A percentile compares a stretch with the other conserved stretches of the same genome.
phyloP scores from a whole-genome alignment of 352 stramenopile species.

The Globisporangium viniferum region DNA sequence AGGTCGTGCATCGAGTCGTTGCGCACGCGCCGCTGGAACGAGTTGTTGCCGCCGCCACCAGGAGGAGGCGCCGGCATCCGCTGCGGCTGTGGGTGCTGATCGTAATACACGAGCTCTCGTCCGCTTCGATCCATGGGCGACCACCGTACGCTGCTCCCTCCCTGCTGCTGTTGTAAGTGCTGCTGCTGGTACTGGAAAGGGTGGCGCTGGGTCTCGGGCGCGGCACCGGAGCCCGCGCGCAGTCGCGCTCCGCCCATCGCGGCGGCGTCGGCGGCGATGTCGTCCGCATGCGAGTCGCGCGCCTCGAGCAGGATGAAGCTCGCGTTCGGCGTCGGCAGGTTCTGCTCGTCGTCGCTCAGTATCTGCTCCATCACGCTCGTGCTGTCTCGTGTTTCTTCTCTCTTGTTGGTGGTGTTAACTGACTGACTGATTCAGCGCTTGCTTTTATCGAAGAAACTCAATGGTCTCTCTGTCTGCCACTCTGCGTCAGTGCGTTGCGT shows the following conservation, averaged over 20 bases:
- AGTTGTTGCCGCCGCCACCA: background rate
- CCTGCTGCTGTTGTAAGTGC: background rate
- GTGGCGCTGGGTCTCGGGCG: slow-evolving; percentile 3
- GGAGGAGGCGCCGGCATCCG: slow-evolving; percentile 22
- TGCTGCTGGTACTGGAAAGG: slow-evolving; percentile 14
- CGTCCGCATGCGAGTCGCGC: slow-evolving; percentile 23
- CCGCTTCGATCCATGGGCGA: background rate
- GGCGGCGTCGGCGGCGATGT: background rate
- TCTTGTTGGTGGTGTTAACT: background rate
- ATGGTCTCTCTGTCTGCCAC: background rate
- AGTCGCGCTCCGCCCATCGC: background rate
- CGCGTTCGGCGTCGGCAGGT: slow-evolving; percentile 36
- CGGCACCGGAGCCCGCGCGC: background rate
- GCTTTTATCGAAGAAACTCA: background rate
- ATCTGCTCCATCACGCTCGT: slow-evolving; percentile 2
- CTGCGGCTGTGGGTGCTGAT: slow-evolving; percentile 20
- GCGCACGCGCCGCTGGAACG: slow-evolving; percentile 18
- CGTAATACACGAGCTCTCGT: background rate
- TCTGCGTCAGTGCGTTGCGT: background rate
- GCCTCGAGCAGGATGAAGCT: slow-evolving; percentile 69
- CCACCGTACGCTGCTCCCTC: background rate
- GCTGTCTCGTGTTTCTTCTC: background rate
- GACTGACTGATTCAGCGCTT: background rate
- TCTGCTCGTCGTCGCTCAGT: slow-evolving; percentile 15
- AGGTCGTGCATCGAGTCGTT: slow-evolving; percentile 59